Conservation (phyloP, 2,329 filamentous ascomycete species). For the Cryphonectria japonica region DNA sequence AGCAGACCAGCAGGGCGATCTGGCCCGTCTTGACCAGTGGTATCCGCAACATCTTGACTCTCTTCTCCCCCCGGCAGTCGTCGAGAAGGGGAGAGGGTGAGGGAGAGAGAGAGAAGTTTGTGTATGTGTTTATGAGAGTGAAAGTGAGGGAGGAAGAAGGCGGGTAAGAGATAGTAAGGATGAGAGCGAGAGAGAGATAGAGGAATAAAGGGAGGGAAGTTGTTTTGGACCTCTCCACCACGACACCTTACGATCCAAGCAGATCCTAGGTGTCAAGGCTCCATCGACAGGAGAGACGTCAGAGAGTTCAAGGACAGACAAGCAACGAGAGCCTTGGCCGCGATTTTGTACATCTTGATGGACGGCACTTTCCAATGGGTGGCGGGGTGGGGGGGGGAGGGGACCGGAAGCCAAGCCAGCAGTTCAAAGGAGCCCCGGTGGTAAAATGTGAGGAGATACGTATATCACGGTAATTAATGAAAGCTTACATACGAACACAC, state of each 20-base stretch:
- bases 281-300: slow-evolving; percentile 9
- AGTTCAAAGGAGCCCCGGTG: background rate
- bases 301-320: background rate
- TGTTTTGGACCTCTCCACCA: background rate
- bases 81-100: too few relatives aligned
- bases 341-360: slow-evolving; percentile 13
- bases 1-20: slow-evolving; percentile 16
- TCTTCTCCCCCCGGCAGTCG: background rate
- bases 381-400: background rate
- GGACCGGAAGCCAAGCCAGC: background rate
- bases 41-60: slow-evolving; percentile 6
- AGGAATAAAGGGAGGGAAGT: too few relatives aligned
- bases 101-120: background rate
- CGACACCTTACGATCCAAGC: slow-evolving; percentile 7
- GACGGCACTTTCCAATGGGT: background rate
- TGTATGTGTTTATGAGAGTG: background rate
- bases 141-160: background rate
- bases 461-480: background rate
- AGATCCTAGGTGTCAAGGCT: slow-evolving; percentile 2
- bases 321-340: background rate
- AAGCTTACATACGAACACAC: background rate
- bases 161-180: background rate
- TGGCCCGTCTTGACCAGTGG: slow-evolving; percentile 15
- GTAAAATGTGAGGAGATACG: background rate
- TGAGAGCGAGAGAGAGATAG: background rate